Evolutionary conservation across 73 alveolate species (phyloP), one percentile per base, ranked within the genome.

Genomic region (Tetrahymena malaccensis): DNA sequence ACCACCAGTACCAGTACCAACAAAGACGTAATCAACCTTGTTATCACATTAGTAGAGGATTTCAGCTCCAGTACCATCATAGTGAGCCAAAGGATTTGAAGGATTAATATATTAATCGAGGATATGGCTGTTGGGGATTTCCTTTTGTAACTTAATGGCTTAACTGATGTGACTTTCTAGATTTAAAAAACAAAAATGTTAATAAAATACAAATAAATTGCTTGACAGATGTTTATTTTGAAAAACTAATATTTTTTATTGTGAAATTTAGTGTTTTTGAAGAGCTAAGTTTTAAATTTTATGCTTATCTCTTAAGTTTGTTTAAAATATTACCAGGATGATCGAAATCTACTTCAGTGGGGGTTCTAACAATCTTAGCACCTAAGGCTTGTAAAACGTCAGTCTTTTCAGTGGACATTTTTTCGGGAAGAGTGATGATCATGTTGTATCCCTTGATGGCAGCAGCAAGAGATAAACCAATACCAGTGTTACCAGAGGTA

Each of bases 401-500:
- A 94, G 96, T 97, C 98, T 99, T 99, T 98, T 99, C 99, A 43
- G 96, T 96, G 5, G 99, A 96, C 99, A 99, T 99, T 96, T 97
- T 99, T 97, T 99, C 99, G 0, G 99, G 99, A 97, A 98, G 95
- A 19, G 99, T 97, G 94, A 97, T 97, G 84, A 98, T 96, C 97
- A 98, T 95, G 55, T 96, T 98, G 95, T 98, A 98, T 22, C 99
- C 99, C 96, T 97, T 99, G 96, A 98, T 98, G 27, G 99, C 99
- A 84, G 99, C 99, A 94, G 99, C 98, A 98, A 99, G 96, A 93
- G 99, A 98, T 10, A 99, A 98, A 17, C 99, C 99, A 43, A 99
- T 97, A 85, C 99, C 99, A 1, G 99, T 99, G 97, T 99, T 99
- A 11, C 99, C 99, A 93, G 99, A 96, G 50, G 99, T 99, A 83